Conservation (phyloP, 1,284 basidiomycete species). For the Cystobasidium sp. region DNA sequence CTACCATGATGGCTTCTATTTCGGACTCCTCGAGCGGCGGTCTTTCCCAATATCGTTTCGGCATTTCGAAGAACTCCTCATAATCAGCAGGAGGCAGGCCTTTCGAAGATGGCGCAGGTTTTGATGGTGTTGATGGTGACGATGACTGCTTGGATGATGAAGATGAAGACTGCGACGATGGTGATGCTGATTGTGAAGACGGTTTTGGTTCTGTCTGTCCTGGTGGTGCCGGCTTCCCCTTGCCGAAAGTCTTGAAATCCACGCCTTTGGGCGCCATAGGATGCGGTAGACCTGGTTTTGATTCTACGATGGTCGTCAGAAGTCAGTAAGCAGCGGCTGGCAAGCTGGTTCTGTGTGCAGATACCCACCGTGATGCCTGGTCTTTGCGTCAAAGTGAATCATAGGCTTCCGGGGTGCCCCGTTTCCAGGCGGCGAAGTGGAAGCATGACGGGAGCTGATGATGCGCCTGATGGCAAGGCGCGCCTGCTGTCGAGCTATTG, state of each 20-base stretch:
- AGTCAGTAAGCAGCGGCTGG: conserved; percentile 55
- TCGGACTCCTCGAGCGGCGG: conserved; percentile 69
- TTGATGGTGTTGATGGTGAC: conserved; percentile 4
- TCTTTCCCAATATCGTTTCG: conserved; percentile 69
- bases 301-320: not conserved
- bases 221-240: conserved; percentile 24
- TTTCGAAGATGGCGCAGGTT: conserved; percentile 48
- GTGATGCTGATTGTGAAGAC: conserved; percentile 28
- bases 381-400: conserved; percentile 78
- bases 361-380: conserved; percentile 64
- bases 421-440: conserved; percentile 14
- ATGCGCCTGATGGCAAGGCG: conserved; percentile 23
- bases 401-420: conserved; percentile 66
- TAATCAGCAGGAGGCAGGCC: conserved; percentile 59
- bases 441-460: conserved; percentile 6
- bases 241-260: conserved; percentile 5
- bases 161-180: conserved; percentile 50
- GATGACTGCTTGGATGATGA: conserved; percentile 43
- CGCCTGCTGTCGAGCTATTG: conserved; percentile 9
- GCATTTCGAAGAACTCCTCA: conserved; percentile 78
- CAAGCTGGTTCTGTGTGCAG: not conserved
- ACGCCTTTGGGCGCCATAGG: conserved; percentile 29
- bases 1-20: conserved; percentile 77
- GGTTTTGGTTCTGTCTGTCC: conserved; percentile 6
- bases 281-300: conserved; percentile 35